A percentile compares a stretch with the other conserved stretches of the same genome.
These are phyloP conservation scores for Nitzschia sp. DNA, from an alignment of 108 stramenopile species.

Conservation along the genomic window DNA sequence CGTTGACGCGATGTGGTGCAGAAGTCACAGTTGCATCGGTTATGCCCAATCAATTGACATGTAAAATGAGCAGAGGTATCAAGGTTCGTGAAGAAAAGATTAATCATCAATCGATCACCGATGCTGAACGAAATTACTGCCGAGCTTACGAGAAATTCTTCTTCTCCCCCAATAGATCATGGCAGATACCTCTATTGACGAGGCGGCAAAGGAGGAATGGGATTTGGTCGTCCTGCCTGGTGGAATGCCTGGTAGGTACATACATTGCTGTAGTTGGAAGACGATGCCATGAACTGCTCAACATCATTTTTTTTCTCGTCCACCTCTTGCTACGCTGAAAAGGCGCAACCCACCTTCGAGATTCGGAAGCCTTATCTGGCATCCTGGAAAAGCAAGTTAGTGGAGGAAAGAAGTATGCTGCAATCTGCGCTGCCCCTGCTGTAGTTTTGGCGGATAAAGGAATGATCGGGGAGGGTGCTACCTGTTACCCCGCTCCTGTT, in stretches of 20 bases:
- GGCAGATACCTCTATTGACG: constrained; percentile 85
- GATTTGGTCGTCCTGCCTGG: constrained; percentile 83
- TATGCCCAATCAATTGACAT: constrained; percentile 75
- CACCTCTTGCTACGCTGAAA: neutral
- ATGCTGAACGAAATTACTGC: too few species aligned
- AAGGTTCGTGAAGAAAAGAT: constrained; percentile 54
- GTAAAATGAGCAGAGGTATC: constrained; percentile 84
- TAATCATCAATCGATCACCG: neutral
- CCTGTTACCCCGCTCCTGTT: constrained; percentile 88
- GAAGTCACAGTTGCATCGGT: constrained; percentile 91
- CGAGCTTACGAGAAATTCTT: neutral
- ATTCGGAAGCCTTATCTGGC: constrained; percentile 56
- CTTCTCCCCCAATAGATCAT: constrained; percentile 48
- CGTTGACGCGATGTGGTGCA: constrained; percentile 89
- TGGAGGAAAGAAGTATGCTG: constrained; percentile 62
- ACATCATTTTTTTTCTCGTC: neutral
- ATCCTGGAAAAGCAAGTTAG: constrained; percentile 76
- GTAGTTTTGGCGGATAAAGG: constrained; percentile 77
- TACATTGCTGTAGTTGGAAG: too few species aligned
- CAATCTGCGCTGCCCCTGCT: constrained; percentile 90
- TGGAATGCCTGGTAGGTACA: constrained; percentile 75
- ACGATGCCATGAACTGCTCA: too few species aligned
- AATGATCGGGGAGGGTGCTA: constrained; percentile 67
- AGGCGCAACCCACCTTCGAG: constrained; percentile 83
- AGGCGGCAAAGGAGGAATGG: constrained; percentile 81